These are phyloP conservation scores for Orobanche coerulescens DNA, from an alignment of 257 asterid species.

Conservation along the genomic window DNA sequence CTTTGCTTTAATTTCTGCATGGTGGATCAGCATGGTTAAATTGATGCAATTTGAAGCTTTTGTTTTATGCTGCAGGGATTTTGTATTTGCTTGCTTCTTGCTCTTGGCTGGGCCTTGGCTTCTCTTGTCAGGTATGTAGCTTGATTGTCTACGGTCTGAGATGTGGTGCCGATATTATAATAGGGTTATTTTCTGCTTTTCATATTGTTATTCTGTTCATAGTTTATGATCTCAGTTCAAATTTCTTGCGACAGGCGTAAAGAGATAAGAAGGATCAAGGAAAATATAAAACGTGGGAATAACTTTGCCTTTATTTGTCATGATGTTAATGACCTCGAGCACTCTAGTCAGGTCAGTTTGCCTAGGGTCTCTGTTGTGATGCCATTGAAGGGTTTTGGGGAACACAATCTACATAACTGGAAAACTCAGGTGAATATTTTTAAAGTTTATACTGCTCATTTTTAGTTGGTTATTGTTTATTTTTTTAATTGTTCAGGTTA, in stretches of 20 bases:
- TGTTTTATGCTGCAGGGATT: constrained; percentile 46
- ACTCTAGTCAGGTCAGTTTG: constrained; percentile 52
- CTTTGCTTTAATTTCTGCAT: constrained; percentile 3
- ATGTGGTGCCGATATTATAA: neutral
- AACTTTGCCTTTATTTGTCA: constrained; percentile 49
- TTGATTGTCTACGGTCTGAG: neutral
- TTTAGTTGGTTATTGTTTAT: neutral
- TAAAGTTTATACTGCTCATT: neutral
- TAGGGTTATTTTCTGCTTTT: constrained; percentile 1
- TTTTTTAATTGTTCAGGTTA: neutral
- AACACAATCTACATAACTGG: constrained; percentile 83
- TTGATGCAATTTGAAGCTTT: neutral
- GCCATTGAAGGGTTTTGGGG: constrained; percentile 85
- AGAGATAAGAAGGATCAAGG: constrained; percentile 53
- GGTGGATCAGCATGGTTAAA: neutral
- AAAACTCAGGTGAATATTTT: constrained; percentile 51
- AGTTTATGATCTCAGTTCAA: constrained; percentile 3
- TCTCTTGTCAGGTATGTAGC: constrained; percentile 53
- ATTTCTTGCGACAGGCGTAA: constrained; percentile 40
- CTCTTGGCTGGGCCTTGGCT: constrained; percentile 74
- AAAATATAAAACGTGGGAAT: constrained; percentile 42
- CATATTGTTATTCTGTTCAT: constrained; percentile 6
- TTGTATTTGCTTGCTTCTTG: constrained; percentile 52
- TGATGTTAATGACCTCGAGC: constrained; percentile 56
- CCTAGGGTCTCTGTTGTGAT: constrained; percentile 67